Conservation (phyloP, 225 moss, liverwort and hornwort species). For the Polytrichum commune region DNA sequence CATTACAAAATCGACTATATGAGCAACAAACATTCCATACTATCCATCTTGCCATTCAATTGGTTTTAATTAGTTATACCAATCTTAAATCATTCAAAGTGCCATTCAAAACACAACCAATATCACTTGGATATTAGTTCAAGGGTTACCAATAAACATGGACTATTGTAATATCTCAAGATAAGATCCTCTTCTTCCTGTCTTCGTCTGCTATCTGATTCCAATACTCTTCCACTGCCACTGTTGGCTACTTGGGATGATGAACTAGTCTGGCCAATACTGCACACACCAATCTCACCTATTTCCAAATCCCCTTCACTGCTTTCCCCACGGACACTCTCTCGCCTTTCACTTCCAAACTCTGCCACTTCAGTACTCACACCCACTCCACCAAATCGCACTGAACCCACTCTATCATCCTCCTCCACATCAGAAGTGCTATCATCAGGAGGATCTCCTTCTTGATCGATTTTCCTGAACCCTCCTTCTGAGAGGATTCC, state of each 20-base stretch:
- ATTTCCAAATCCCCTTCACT: constrained; percentile 70
- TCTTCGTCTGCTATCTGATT: constrained; percentile 45
- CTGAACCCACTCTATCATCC: constrained; percentile 48
- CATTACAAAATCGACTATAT: too few relatives aligned
- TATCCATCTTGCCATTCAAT: too few relatives aligned
- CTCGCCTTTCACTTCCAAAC: constrained; percentile 77
- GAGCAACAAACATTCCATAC: too few relatives aligned
- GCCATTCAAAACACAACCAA: too few relatives aligned
- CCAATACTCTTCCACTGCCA: constrained; percentile 38
- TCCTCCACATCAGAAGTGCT: constrained; percentile 31
- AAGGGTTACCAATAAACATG: constrained; percentile 59
- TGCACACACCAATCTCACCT: constrained; percentile 43
- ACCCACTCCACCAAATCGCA: constrained; percentile 76
- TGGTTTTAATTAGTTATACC: too few relatives aligned
- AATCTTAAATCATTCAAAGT: too few relatives aligned
- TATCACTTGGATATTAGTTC: too few relatives aligned
- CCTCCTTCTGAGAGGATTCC: constrained; percentile 36
- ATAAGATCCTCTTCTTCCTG: constrained; percentile 80
- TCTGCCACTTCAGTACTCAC: constrained; percentile 84
- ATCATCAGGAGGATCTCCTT: constrained; percentile 51
- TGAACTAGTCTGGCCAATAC: constrained; percentile 38
- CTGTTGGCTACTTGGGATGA: constrained; percentile 41
- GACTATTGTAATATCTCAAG: constrained; percentile 82
- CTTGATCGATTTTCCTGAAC: constrained; percentile 49
- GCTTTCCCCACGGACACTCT: constrained; percentile 75